Evolutionary conservation across 78 protist genomes (phyloP), one percentile per base, ranked within the genome.

Genomic region (Creolimax fragrantissima): DNA sequence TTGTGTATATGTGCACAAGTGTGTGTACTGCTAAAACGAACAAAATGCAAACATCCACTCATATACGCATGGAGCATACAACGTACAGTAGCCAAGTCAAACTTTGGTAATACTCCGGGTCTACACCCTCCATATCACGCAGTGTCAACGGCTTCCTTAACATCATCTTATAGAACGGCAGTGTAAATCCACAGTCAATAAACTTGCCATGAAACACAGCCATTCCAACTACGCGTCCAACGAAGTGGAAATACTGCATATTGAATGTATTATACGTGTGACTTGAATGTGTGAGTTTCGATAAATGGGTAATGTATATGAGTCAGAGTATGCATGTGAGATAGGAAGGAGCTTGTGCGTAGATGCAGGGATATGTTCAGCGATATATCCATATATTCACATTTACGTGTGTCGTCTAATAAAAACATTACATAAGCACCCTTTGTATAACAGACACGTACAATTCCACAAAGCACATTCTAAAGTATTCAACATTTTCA

Each of bases 141-240:
- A 93, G 91, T 24, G 37, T 84, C 36, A 96, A 42, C 5, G 97
- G 95, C 7, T 58, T 24, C 74, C 95, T 94, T 32, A 98, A 92
- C 91, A 98, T 96, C 89, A 95, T 97, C 95, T 97, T 98, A 94
- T 98, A 98, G 95, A 98, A 94, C 42, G 98, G 92, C 2, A 45
- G 92, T 47, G 95, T 90, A 39, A 96, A 92, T 37, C 92, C 94
- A 42, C 42, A 4, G 58, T 93, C 94, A 3, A 93, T 35, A n/a
- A 83, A 42, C 44, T 94, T 58, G 42, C 85, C 92, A 85, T 96
- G 95, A 88, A 47, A 90, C 45, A 96, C 39, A 84, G 97, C 97
- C 45, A 95, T n/a, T 36, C 94, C 97, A 3, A 96, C 45, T 45
- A 96, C 93, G 4, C 94, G 81, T 3, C 97, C 97, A 35, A 91